Base-by-base conservation (phyloP, 2,329 filamentous ascomycete species). In the Trichoderma semiorbis region DNA sequence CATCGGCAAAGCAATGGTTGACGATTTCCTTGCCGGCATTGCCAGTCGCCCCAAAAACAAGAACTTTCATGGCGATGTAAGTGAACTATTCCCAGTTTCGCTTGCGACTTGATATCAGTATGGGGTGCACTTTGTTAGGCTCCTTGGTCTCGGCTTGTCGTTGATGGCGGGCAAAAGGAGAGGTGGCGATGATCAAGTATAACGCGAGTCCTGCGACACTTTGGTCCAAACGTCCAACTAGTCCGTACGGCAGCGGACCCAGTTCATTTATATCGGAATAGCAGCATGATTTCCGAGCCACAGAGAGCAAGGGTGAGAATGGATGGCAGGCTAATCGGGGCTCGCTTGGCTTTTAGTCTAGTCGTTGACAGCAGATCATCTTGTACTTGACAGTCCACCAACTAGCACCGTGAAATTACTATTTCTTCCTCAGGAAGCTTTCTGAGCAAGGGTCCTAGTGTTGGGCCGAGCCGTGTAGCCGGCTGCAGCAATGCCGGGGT, bases 21-120 rank as follows among this genome's bases (percentile, higher is more conserved):
- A 90, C 82, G 34, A 89, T 82, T 75, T 86, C 85, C 34, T 80
- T 76, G 70, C 89, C 89, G 70, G 89, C 83, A 75, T 85, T 84
- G 74, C 89, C 89, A n/a, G 88, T 91, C 26, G 82, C 82, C 62
- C 89, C 89, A 7, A 86, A 84, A 43, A 91, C 80, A 72, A 91
- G 85, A 75, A 90, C 81, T 77, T 90, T 89, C 88, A 90, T 90
- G 65, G 43, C 73, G 32, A 34, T 34, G 16, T 53, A 50, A 21
- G 32, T 55, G 16, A 14, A 30, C 3, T 3, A 14, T 5, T 28
- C 43, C 43, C 21, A n/a, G 5, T 12, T 11, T 50, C 39, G 16
- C 39, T 18, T 30, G 24, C 14, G 34, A 11, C n/a, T 60, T 50
- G 55, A 5, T 11, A 16, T 69, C n/a, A 55, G 1, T 21, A 34